Evolutionary conservation across 78 protist genomes (phyloP).

Genomic region (Chrysochromulina tobinii): DNA sequence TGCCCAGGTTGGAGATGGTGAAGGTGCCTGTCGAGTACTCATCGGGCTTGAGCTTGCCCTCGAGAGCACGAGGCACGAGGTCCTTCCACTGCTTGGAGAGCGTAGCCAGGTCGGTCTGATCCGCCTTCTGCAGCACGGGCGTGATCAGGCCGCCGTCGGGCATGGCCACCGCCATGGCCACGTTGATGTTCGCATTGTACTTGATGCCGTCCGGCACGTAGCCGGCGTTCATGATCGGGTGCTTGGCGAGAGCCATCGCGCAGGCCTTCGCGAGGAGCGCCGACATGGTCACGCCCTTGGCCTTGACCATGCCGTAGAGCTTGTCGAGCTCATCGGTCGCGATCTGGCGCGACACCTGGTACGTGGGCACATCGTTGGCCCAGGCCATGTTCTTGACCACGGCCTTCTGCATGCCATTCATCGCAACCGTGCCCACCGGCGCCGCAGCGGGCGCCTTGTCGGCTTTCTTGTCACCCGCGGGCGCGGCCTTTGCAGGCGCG

Average conservation of each 20-base stretch:
- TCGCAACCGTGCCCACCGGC: neutral
- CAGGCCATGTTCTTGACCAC: constrained; percentile 14
- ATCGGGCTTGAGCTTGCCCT: neutral
- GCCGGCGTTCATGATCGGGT: constrained; percentile 11
- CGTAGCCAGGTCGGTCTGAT: neutral
- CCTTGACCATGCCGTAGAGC: neutral
- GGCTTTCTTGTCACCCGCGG: neutral
- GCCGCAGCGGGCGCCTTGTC: neutral
- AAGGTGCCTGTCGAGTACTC: constrained; percentile 38
- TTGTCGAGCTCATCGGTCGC: constrained; percentile 5
- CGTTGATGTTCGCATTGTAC: constrained; percentile 23
- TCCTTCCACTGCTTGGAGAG: neutral
- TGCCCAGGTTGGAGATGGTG: constrained; percentile 47
- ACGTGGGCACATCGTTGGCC: constrained; percentile 8
- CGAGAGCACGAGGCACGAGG: neutral
- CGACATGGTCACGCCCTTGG: constrained; percentile 28
- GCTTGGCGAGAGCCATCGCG: constrained; percentile 26
- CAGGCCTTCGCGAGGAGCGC: constrained; percentile 42
- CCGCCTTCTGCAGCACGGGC: constrained; percentile 29
- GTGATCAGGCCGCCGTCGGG: constrained; percentile 47
- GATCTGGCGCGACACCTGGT: neutral
- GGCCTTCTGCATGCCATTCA: constrained; percentile 18
- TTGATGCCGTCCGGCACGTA: constrained; percentile 34
- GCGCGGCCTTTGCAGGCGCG: neutral
- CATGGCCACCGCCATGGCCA: constrained; percentile 46